A percentile compares a stretch with the other conserved stretches of the same genome.
Conservation (phyloP, 176 grass and related monocot genomes). For the Aegilops tauschii region DNA sequence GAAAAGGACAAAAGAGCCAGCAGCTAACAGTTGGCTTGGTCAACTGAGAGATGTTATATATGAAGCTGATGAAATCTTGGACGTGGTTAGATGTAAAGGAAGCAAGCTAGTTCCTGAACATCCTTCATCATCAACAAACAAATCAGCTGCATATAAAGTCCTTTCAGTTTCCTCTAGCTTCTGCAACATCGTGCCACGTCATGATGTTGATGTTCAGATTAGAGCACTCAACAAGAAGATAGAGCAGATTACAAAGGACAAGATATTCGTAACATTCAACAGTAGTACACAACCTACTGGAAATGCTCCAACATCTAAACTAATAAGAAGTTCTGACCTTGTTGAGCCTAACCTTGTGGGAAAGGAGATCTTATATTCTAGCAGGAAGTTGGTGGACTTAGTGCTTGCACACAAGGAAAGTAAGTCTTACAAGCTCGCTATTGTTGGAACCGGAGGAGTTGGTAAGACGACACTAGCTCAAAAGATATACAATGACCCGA, state of each 20-base stretch:
- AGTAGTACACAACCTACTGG: not conserved
- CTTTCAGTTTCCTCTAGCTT: not conserved
- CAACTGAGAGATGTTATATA: conserved; percentile 43
- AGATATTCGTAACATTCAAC: not conserved
- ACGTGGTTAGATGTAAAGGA: conserved; percentile 25
- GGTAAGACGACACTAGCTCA: conserved; percentile 52
- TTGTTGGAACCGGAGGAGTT: conserved; percentile 39
- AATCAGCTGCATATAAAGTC: not conserved
- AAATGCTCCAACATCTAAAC: not conserved
- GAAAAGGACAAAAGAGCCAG: not conserved
- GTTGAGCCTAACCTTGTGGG: conserved; percentile 38
- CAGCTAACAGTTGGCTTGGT: conserved; percentile 22
- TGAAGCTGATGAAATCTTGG: conserved; percentile 44
- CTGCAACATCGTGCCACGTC: not conserved
- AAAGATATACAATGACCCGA: not conserved
- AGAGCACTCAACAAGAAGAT: not conserved
- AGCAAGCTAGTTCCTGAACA: not conserved
- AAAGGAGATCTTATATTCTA: not conserved
- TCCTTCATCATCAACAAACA: not conserved
- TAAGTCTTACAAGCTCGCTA: not conserved
- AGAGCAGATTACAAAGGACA: not conserved
- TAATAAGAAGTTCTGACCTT: not conserved
- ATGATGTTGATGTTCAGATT: not conserved
- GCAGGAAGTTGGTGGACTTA: not conserved
- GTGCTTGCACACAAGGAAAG: not conserved